phyloP scores from a whole-genome alignment of 148 eudicot genomes.

The Nepenthes gracilis region DNA sequence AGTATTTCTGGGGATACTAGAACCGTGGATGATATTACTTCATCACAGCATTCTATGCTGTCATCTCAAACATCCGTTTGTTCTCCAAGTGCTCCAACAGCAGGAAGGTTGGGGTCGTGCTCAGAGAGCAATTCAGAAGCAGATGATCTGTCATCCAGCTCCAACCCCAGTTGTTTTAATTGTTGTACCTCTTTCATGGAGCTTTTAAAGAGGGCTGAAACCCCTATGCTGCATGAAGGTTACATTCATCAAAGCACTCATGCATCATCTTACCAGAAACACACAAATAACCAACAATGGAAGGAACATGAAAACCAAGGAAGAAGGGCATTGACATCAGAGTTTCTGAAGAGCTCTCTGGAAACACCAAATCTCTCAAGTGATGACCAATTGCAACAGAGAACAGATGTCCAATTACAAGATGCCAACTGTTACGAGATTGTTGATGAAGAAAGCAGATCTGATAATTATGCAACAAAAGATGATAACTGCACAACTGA shows the following conservation, averaged over 20 bases:
- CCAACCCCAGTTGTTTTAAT: conserved; percentile 13
- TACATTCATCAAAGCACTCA: conserved; percentile 1
- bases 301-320: conserved; percentile 1
- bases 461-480: conserved; percentile 17
- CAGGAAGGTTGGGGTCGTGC: conserved; percentile 19
- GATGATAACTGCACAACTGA: conserved; percentile 33
- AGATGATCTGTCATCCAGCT: conserved; percentile 15
- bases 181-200: conserved; percentile 37
- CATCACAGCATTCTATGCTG: conserved; percentile 35
- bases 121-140: conserved; percentile 21
- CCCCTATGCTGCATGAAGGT: conserved; percentile 16
- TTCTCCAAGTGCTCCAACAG: conserved; percentile 23
- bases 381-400: conserved; percentile 8
- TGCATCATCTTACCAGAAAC: neutral
- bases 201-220: conserved; percentile 41
- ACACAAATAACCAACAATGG: conserved; percentile 9
- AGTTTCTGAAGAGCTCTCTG: neutral
- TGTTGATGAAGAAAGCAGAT: conserved; percentile 26
- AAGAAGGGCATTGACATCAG: neutral
- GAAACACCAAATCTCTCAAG: neutral
- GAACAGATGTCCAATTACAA: conserved; percentile 10
- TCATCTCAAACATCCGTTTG: conserved; percentile 42
- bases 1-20: conserved; percentile 23
- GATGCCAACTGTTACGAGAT: conserved; percentile 19
- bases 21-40: conserved; percentile 36